A percentile compares a stretch with the other conserved stretches of the same genome.
These are phyloP conservation scores for Vigna reflexopilosa DNA, from an alignment of 306 rosid species.

Conservation along the genomic window DNA sequence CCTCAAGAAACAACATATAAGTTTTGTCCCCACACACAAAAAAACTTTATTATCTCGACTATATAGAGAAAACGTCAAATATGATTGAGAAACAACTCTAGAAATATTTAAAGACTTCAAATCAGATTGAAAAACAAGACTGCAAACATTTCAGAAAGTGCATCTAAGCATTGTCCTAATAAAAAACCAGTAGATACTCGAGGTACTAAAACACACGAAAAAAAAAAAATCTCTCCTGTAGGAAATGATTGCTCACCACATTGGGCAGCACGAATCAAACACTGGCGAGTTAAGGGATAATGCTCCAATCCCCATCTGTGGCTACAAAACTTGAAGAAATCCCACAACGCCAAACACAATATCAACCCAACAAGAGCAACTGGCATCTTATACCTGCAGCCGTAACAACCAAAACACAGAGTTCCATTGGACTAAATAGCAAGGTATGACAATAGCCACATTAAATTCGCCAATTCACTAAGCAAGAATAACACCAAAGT, in stretches of 20 bases:
- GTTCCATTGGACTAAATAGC: slow-evolving; percentile 28
- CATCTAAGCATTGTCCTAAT: background rate
- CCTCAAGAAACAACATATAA: background rate
- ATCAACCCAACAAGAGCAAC: slow-evolving; percentile 82
- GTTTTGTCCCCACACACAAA: background rate
- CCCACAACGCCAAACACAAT: slow-evolving; percentile 87
- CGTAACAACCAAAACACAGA: slow-evolving; percentile 31
- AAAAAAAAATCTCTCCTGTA: background rate
- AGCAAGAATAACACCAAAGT: background rate
- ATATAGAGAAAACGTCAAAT: background rate
- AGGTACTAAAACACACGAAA: background rate
- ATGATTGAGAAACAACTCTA: background rate
- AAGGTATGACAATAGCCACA: background rate
- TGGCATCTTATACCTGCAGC: slow-evolving; percentile 88
- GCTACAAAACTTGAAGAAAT: slow-evolving; percentile 67
- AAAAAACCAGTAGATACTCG: background rate
- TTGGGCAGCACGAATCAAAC: slow-evolving; percentile 76
- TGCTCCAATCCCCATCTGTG: slow-evolving; percentile 71
- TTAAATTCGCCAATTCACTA: background rate
- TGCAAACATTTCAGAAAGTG: background rate
- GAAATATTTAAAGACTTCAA: background rate
- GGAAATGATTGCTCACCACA: slow-evolving; percentile 61
- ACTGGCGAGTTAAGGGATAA: slow-evolving; percentile 65
- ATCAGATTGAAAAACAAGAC: background rate
- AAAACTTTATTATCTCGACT: background rate